Evolutionary conservation across 805 yeast species (phyloP), one percentile per base, ranked within the genome.

Genomic region (Candida yuanshanica): DNA sequence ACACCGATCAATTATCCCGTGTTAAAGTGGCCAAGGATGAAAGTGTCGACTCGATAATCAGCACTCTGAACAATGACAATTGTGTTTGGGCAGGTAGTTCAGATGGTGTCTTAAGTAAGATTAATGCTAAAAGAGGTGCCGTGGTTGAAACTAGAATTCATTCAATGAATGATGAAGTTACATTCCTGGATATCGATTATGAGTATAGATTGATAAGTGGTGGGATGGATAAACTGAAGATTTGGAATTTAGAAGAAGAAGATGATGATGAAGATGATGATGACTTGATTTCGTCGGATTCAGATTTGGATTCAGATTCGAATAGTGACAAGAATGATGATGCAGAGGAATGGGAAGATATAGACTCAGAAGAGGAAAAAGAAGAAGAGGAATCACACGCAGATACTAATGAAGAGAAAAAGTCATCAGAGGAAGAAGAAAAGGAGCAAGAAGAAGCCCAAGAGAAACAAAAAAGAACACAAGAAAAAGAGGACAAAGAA

Each of bases 11-110:
- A 63, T 69, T 88, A 36, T 74, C 84, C 11, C 68, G 98, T 43
- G 75, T 91, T 16, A 79, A 79, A 47, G 69, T 90, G 8, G 69
- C 77, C 31, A 77, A 74, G 42, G 83, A 74, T 35, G 85, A 83
- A 26, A 81, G 91, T 16, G 74, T 89, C 14, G 96, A 89, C 55
- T 72, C 84, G 22, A 61, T 87, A 3, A 66, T 60, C 8, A 47
- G 56, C 14, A 64, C 74, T 2, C 50, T 69, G 48, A 63, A 64
- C 39, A 69, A 68, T 29, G 73, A 69, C 41, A 62, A 72, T 39
- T 71, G 77, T 43, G 72, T 81, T 2, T 85, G 88, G 86, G 78
- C 84, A 50, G 95, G 95, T 5, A 78, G 81, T 29, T 79, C 90
- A 7, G 83, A 84, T 48, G 96, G 96, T 20, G 65, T 69, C 17